These are phyloP conservation scores for Kluyveromyces dobzhanskii DNA, from an alignment of 805 yeast genomes.

Conservation along the genomic window DNA sequence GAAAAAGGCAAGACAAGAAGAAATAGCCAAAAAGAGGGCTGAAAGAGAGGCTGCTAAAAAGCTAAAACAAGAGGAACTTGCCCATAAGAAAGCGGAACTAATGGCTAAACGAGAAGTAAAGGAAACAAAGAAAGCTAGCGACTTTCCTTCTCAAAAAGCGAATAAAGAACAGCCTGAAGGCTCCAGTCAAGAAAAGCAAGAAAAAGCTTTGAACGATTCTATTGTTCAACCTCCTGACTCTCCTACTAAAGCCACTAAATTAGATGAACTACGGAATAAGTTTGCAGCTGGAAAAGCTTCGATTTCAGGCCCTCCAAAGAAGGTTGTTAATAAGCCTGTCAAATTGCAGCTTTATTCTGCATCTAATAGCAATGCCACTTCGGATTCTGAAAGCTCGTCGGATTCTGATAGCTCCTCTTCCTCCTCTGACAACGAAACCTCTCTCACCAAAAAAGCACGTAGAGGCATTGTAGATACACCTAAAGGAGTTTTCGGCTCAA, in stretches of 20 bases:
- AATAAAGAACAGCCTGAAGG: background rate
- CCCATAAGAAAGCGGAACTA: conserved; percentile 6
- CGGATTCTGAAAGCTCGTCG: conserved; percentile 18
- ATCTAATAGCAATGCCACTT: conserved; percentile 9
- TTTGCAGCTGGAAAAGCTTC: background rate
- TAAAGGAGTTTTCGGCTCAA: conserved; percentile 23
- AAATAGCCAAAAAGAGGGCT: conserved; percentile 6
- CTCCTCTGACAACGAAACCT: conserved; percentile 20
- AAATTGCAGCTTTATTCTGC: background rate
- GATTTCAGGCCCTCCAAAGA: conserved; percentile 4
- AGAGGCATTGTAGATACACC: conserved; percentile 43
- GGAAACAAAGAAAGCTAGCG: background rate
- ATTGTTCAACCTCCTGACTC: background rate
- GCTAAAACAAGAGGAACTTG: conserved; percentile 8
- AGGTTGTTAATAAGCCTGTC: conserved; percentile 5
- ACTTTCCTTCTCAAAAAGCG: no score
- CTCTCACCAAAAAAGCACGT: conserved; percentile 27
- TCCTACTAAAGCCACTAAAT: conserved; percentile 2
- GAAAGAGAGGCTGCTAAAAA: conserved; percentile 9
- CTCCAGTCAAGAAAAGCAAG: background rate
- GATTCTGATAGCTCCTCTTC: conserved; percentile 12
- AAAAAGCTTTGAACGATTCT: background rate
- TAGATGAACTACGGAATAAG: conserved; percentile 7
- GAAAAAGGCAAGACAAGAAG: conserved; percentile 8
- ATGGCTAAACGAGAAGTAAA: conserved; percentile 1